These are phyloP conservation scores for Fraxinus cuspidata DNA, from an alignment of 257 asterid species.

Conservation along the genomic window DNA sequence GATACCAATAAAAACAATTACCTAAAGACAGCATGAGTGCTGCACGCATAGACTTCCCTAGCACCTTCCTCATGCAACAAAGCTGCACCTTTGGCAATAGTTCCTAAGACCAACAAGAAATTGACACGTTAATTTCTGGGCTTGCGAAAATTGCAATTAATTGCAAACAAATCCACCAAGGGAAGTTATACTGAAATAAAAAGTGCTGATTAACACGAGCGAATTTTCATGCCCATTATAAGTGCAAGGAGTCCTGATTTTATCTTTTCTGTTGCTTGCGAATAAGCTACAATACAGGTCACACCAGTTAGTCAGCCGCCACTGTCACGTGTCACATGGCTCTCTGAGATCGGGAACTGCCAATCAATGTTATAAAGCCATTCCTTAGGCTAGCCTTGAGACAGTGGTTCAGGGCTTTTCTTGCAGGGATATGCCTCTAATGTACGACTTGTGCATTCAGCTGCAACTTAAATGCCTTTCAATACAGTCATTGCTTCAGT, in stretches of 20 bases:
- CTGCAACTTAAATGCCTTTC: neutral
- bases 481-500: neutral
- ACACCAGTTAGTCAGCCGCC: neutral
- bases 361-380: neutral
- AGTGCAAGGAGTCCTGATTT: neutral
- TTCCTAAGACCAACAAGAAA: constrained; percentile 58
- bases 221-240: neutral
- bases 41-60: constrained; percentile 93
- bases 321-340: neutral
- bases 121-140: constrained; percentile 16
- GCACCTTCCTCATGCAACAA: constrained; percentile 91
- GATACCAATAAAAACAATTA: constrained; percentile 12
- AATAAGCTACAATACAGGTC: neutral
- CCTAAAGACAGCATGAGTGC: constrained; percentile 98
- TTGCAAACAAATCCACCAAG: neutral
- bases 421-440: neutral
- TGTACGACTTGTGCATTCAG: neutral
- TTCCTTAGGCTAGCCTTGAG: neutral
- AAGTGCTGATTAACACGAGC: neutral
- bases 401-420: no score
- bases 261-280: neutral
- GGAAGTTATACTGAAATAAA: neutral
- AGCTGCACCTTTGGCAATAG: constrained; percentile 93
- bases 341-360: neutral
- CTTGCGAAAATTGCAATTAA: neutral